phyloP scores from a whole-genome alignment of 2,329 filamentous ascomycete species.

The Ophiostoma australiae region DNA sequence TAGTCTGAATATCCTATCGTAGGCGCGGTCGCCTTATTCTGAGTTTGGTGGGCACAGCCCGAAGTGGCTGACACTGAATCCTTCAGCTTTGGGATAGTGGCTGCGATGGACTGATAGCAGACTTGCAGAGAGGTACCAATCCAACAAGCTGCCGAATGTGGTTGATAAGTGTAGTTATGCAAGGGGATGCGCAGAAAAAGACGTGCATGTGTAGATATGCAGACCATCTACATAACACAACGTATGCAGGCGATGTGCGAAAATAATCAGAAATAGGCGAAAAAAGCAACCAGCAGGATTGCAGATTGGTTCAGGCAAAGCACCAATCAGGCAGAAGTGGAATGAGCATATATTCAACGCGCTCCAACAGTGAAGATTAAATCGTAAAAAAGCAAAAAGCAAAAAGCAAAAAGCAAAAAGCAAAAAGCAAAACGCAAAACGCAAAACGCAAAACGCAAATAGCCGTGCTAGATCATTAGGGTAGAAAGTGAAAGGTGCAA shows the following conservation, averaged over 20 bases:
- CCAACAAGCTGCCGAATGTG: too few species aligned
- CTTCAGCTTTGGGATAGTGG: background rate
- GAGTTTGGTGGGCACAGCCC: background rate
- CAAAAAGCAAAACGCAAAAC: too few species aligned
- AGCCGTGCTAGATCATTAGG: conserved; percentile 1
- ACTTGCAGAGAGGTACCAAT: background rate
- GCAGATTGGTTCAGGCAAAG: background rate
- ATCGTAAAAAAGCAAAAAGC: background rate
- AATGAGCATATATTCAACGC: background rate
- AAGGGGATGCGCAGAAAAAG: background rate
- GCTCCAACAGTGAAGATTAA: background rate
- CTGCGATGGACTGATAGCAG: background rate
- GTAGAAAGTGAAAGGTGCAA: background rate
- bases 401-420: background rate
- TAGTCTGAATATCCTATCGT: background rate
- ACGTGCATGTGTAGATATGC: background rate
- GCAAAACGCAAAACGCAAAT: too few species aligned
- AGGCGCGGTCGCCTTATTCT: background rate
- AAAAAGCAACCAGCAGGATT: background rate
- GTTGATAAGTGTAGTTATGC: background rate
- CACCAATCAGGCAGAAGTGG: background rate
- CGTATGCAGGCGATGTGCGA: background rate
- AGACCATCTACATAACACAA: background rate
- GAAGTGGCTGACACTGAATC: background rate
- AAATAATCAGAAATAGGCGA: too few species aligned